These are phyloP conservation scores for Rubroboletus satanas DNA, from an alignment of 768 basidiomycete genomes.

Conservation along the genomic window DNA sequence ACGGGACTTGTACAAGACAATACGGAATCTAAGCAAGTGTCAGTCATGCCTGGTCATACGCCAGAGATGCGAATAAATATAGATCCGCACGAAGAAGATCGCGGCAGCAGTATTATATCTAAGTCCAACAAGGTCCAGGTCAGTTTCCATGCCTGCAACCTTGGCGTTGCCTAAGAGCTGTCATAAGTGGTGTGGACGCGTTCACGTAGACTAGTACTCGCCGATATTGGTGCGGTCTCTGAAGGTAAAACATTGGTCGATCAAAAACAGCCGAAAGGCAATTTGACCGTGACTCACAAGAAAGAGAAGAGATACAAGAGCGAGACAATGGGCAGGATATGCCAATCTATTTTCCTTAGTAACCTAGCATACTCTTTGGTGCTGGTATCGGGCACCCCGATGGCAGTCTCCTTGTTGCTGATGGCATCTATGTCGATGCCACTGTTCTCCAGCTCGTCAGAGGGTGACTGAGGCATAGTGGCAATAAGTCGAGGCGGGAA, in stretches of 20 bases:
- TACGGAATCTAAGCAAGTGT: conserved; percentile 32
- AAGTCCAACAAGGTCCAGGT: conserved; percentile 35
- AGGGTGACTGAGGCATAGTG: conserved; percentile 5
- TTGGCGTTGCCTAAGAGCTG: conserved; percentile 35
- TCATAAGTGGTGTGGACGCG: conserved; percentile 1
- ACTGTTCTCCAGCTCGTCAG: neutral
- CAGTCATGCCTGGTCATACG: neutral
- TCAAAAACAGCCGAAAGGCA: neutral
- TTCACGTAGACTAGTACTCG: conserved; percentile 8
- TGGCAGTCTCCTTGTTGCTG: conserved; percentile 4
- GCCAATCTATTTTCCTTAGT: conserved; percentile 20
- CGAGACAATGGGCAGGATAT: conserved; percentile 17
- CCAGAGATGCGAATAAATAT: neutral
- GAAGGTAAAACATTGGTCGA: neutral
- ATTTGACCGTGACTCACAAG: conserved; percentile 8
- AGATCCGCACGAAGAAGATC: conserved; percentile 33
- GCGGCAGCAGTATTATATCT: conserved; percentile 38
- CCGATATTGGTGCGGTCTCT: conserved; percentile 47
- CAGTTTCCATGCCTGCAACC: conserved; percentile 44
- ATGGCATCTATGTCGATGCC: neutral
- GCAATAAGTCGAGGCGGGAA: neutral
- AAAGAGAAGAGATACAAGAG: conserved; percentile 16
- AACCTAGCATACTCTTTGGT: conserved; percentile 3
- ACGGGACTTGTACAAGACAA: conserved; percentile 36
- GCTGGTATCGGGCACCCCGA: neutral